phyloP scores from a whole-genome alignment of 1,139 yeast species.

The Hansenula lynferdii region DNA sequence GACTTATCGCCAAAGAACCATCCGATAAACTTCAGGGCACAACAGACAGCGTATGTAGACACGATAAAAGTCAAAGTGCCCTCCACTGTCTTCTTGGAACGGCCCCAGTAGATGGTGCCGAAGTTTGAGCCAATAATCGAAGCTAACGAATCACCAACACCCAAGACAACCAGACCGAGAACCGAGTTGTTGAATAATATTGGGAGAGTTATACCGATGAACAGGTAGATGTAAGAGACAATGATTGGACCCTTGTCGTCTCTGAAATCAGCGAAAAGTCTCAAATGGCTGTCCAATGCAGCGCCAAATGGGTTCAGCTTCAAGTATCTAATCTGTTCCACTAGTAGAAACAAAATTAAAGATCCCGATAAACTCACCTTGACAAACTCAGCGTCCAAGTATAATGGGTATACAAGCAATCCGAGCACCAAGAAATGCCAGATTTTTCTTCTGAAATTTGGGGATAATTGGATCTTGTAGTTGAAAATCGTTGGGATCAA shows the following conservation, averaged over 20 bases:
- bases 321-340: conserved; percentile 51
- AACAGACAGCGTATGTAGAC: conserved; percentile 30
- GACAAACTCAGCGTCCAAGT: conserved; percentile 37
- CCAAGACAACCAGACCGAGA: conserved; percentile 42
- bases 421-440: conserved; percentile 46
- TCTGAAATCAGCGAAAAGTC: conserved; percentile 58
- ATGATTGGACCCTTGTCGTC: conserved; percentile 64
- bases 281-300: conserved; percentile 31
- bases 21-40: conserved; percentile 29
- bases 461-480: conserved; percentile 28
- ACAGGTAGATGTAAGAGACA: conserved; percentile 59
- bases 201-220: conserved; percentile 60
- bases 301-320: conserved; percentile 42
- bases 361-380: conserved; percentile 40
- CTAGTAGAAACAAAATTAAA: conserved; percentile 41
- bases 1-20: conserved; percentile 30
- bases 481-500: conserved; percentile 31
- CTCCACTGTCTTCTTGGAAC: conserved; percentile 55
- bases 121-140: conserved; percentile 54
- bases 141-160: conserved; percentile 61
- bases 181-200: conserved; percentile 40
- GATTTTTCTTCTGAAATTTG: conserved; percentile 45
- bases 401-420: conserved; percentile 34
- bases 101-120: conserved; percentile 54
- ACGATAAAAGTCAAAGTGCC: conserved; percentile 61